phyloP scores from a whole-genome alignment of 2,329 filamentous ascomycete species.

The Aspergillus pseudotamarii region DNA sequence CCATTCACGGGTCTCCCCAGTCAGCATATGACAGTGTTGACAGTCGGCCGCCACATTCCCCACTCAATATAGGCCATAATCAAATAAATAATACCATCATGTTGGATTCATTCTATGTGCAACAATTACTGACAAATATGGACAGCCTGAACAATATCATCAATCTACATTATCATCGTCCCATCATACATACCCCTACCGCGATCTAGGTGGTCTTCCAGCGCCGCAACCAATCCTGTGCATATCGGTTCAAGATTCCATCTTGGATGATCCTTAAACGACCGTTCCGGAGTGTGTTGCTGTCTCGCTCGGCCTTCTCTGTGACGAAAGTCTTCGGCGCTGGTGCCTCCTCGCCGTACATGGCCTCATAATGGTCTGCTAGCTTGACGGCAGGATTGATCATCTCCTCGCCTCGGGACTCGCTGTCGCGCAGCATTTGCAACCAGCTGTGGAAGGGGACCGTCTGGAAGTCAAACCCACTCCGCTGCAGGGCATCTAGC shows the following conservation, averaged over 20 bases:
- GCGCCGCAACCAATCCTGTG: conserved; percentile 31
- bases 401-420: conserved; percentile 28
- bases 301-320: conserved; percentile 32
- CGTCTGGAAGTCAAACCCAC: conserved; percentile 39
- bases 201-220: conserved; percentile 22
- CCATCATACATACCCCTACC: background rate
- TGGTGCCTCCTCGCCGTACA: conserved; percentile 21
- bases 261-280: conserved; percentile 33
- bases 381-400: conserved; percentile 38
- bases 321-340: conserved; percentile 25
- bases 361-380: conserved; percentile 32
- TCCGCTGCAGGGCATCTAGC: conserved; percentile 30
- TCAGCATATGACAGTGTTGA: no score
- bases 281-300: conserved; percentile 30
- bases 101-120: background rate
- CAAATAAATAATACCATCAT: background rate
- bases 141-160: background rate
- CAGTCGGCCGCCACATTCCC: no score
- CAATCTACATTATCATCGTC: background rate
- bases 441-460: conserved; percentile 41
- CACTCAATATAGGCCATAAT: no score
- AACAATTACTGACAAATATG: background rate
- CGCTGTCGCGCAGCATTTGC: conserved; percentile 32
- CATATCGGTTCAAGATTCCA: conserved; percentile 34
- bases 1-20: no score